Conservation (phyloP, 768 basidiomycete genomes). For the Termitomyces sp. region DNA sequence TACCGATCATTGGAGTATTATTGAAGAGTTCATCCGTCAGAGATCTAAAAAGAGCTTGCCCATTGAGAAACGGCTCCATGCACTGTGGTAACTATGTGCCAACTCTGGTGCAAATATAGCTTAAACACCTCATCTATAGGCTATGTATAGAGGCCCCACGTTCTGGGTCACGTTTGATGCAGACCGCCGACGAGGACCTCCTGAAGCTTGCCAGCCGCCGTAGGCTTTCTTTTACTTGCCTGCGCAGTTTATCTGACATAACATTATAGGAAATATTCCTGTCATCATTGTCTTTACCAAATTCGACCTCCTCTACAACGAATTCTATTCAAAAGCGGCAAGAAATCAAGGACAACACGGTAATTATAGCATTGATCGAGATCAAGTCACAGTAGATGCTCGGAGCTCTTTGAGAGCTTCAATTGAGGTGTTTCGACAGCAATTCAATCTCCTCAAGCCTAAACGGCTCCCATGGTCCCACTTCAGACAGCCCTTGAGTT, state of each 20-base stretch:
- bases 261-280: not conserved
- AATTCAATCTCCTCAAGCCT: not conserved
- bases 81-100: not conserved
- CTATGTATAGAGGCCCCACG: constrained; percentile 1
- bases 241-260: not conserved
- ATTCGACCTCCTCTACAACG: constrained; percentile 1
- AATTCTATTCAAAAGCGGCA: not conserved
- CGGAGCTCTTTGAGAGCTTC: not conserved
- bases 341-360: not conserved
- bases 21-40: not conserved
- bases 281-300: constrained; percentile 2
- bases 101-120: not conserved
- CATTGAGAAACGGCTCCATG: not conserved
- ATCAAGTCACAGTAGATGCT: not conserved
- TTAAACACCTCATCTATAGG: not conserved
- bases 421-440: not conserved
- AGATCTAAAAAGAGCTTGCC: not conserved
- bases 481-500: not conserved
- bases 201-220: not conserved
- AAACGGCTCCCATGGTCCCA: not conserved
- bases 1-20: not conserved
- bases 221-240: not conserved
- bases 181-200: not conserved
- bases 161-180: not conserved
- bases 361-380: not conserved